Evolutionary conservation across 768 basidiomycete species (phyloP).

Genomic region (Lentinula aciculospora): DNA sequence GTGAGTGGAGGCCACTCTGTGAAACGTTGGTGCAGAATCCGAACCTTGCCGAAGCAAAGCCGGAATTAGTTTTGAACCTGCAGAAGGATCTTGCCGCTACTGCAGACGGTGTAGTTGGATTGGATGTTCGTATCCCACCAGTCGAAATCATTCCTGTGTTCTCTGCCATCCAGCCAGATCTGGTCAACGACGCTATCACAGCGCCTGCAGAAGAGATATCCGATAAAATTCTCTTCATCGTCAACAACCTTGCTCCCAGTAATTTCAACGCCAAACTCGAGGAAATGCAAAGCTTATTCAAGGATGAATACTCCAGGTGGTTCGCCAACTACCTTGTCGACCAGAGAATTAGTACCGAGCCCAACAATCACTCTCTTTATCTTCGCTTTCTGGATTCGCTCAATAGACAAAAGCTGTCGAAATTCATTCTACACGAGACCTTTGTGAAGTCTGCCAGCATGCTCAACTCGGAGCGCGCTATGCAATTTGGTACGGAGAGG

Average conservation of each 20-base stretch:
- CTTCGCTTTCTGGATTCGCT: slow-evolving; percentile 89
- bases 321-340: slow-evolving; percentile 98
- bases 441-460: slow-evolving; percentile 79
- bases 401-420: slow-evolving; percentile 57
- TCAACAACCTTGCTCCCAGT: slow-evolving; percentile 93
- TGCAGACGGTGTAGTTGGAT: slow-evolving; percentile 33
- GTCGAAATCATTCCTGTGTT: slow-evolving; percentile 56
- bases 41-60: slow-evolving; percentile 78
- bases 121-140: slow-evolving; percentile 12
- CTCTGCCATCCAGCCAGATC: slow-evolving; percentile 72
- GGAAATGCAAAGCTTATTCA: slow-evolving; percentile 84
- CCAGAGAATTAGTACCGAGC: slow-evolving; percentile 91
- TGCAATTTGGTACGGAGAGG: slow-evolving; percentile 82
- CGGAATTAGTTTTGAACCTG: slow-evolving; percentile 70
- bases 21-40: slow-evolving; percentile 84
- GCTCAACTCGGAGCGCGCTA: slow-evolving; percentile 87
- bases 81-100: slow-evolving; percentile 62
- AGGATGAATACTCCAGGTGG: slow-evolving; percentile 85
- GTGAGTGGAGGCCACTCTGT: slow-evolving; percentile 92
- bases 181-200: slow-evolving; percentile 52
- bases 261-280: slow-evolving; percentile 86
- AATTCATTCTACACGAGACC: slow-evolving; percentile 90
- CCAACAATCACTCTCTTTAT: slow-evolving; percentile 95
- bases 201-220: slow-evolving; percentile 82
- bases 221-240: slow-evolving; percentile 94